These are phyloP conservation scores for Aureobasidium sp. DNA, from an alignment of 2,329 filamentous ascomycete genomes.

Conservation along the genomic window DNA sequence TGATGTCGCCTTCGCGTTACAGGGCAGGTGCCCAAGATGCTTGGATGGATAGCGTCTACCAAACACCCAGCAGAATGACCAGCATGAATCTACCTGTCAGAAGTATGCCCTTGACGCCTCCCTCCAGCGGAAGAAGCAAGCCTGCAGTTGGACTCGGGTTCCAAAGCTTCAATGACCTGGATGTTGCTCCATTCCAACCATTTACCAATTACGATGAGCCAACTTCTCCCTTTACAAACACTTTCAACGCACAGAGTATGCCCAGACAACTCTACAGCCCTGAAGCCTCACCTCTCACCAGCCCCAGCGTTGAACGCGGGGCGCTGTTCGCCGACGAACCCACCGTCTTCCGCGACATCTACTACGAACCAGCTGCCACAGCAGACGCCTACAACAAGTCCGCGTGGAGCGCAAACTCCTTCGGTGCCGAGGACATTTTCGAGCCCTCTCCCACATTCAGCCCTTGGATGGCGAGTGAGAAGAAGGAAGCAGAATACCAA, in stretches of 20 bases:
- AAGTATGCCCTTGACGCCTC: conserved; percentile 11
- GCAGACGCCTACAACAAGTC: neutral
- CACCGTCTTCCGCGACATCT: neutral
- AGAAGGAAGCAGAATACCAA: conserved; percentile 14
- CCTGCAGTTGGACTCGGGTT: neutral
- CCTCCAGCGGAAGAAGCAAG: conserved; percentile 4
- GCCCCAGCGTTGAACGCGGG: conserved; percentile 10
- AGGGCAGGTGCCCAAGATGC: conserved; percentile 13
- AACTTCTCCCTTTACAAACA: neutral
- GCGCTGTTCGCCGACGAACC: neutral
- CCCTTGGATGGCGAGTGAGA: conserved; percentile 13
- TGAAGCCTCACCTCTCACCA: conserved; percentile 10
- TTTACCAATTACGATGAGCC: neutral
- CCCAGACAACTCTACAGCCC: conserved; percentile 10
- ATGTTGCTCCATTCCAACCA: neutral
- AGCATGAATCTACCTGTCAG: conserved; percentile 11
- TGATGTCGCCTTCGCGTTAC: conserved; percentile 16
- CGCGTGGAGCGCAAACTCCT: conserved; percentile 10
- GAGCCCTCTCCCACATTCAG: conserved; percentile 11
- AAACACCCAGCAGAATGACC: neutral
- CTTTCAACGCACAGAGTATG: neutral
- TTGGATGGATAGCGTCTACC: neutral
- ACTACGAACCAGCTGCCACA: neutral
- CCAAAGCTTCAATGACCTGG: neutral
- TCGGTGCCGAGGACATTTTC: conserved; percentile 1